Evolutionary conservation across 805 yeast species (phyloP).

Genomic region (Cyberlindnera sargentensis): DNA sequence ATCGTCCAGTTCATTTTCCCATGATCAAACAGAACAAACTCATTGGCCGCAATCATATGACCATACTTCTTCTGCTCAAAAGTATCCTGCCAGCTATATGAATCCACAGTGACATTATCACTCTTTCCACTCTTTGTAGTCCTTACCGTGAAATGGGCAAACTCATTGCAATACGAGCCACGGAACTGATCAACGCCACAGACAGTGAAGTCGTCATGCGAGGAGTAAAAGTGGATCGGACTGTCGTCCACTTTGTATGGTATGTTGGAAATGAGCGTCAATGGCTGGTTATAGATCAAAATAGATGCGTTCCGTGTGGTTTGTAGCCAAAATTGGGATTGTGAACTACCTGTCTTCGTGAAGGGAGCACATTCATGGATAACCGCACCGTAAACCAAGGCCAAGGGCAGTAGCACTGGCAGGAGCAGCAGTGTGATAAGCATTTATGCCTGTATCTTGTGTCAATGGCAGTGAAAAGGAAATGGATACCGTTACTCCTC

Average conservation of each 20-base stretch:
- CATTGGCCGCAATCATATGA: constrained; percentile 4
- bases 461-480: no score
- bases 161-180: constrained; percentile 7
- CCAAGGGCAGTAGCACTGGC: not conserved
- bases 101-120: not conserved
- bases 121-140: constrained; percentile 1
- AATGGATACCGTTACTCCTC: no score
- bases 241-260: constrained; percentile 4
- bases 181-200: constrained; percentile 7
- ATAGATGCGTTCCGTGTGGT: constrained; percentile 7
- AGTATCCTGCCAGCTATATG: constrained; percentile 9
- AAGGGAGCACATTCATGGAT: not conserved
- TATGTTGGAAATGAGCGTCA: constrained; percentile 4
- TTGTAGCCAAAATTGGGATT: constrained; percentile 2
- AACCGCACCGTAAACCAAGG: not conserved
- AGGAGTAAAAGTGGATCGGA: constrained; percentile 8
- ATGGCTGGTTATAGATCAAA: constrained; percentile 6
- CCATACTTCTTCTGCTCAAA: constrained; percentile 6
- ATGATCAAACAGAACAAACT: constrained; percentile 5
- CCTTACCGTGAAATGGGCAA: constrained; percentile 7
- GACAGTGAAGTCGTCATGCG: constrained; percentile 8
- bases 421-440: not conserved
- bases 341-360: not conserved
- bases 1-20: not conserved
- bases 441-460: not conserved